A percentile compares a stretch with the other conserved stretches of the same genome.
Evolutionary conservation across 2,329 filamentous ascomycete species (phyloP).

Genomic region (Nemania sp.): DNA sequence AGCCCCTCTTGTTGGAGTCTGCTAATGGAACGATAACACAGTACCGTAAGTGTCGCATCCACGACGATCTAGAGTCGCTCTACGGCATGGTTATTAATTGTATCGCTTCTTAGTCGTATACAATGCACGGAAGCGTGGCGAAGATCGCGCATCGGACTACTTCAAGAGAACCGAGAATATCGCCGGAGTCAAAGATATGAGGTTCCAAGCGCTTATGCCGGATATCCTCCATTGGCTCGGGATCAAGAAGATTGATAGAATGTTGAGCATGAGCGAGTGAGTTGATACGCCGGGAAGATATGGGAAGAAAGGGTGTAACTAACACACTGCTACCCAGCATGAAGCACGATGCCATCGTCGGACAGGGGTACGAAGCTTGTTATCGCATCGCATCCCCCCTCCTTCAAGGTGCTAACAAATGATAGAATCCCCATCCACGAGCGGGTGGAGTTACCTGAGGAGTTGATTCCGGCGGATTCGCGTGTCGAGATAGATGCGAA

Average conservation of each 20-base stretch:
- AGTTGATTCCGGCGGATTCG: conserved; percentile 92
- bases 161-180: conserved; percentile 98
- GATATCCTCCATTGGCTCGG: conserved; percentile 98
- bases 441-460: conserved; percentile 87
- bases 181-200: conserved; percentile 94
- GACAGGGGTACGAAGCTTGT: conserved; percentile 65
- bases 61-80: conserved; percentile 18
- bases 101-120: conserved; percentile 59
- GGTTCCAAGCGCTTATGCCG: conserved; percentile 97
- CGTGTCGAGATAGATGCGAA: conserved; percentile 99
- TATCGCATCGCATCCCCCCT: conserved; percentile 18
- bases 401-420: conserved; percentile 33
- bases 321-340: conserved; percentile 58
- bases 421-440: conserved; percentile 82
- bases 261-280: conserved; percentile 98
- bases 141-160: conserved; percentile 85
- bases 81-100: conserved; percentile 33
- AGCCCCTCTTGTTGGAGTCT: conserved; percentile 3
- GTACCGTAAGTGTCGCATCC: conserved; percentile 50
- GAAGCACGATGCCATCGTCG: conserved; percentile 89
- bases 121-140: conserved; percentile 80
- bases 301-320: conserved; percentile 32
- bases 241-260: conserved; percentile 97
- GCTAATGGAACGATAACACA: conserved; percentile 42
- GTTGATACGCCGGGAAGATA: conserved; percentile 40